Conservation (phyloP, 2,329 filamentous ascomycete species). For the Fusarium tupiense region DNA sequence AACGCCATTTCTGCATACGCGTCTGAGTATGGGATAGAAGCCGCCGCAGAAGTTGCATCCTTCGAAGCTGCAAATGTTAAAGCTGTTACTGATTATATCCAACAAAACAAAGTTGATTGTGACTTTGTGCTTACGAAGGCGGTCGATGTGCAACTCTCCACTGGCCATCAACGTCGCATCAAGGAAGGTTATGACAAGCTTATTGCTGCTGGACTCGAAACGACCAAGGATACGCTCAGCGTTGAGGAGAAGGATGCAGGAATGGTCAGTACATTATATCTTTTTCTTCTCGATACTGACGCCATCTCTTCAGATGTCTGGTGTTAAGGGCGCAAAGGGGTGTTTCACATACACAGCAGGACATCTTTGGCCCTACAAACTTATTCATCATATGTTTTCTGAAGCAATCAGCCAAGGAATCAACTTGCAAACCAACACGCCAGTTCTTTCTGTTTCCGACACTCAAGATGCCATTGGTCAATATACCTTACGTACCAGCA, state of each 20-base stretch:
- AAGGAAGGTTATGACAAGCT: neutral
- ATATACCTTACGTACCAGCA: accelerated
- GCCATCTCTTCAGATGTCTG: neutral
- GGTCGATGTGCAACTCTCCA: neutral
- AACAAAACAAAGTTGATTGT: neutral
- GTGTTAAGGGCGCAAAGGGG: neutral
- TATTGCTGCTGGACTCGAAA: neutral
- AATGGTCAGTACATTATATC: neutral
- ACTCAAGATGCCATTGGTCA: neutral
- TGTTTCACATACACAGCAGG: neutral
- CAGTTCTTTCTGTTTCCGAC: neutral
- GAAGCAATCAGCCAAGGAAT: neutral
- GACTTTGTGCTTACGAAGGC: neutral
- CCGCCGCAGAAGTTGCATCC: neutral
- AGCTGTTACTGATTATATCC: neutral
- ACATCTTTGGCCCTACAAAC: neutral
- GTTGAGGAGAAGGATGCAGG: neutral
- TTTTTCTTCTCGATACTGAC: neutral
- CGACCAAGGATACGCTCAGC: neutral
- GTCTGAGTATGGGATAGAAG: neutral
- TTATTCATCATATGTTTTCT: neutral
- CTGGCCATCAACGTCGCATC: neutral
- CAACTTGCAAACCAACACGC: neutral
- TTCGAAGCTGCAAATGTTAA: neutral
- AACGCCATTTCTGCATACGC: neutral